A percentile compares a stretch with the other conserved stretches of the same genome.
Conservation (phyloP, 257 asterid species). For the Asclepias syriaca region DNA sequence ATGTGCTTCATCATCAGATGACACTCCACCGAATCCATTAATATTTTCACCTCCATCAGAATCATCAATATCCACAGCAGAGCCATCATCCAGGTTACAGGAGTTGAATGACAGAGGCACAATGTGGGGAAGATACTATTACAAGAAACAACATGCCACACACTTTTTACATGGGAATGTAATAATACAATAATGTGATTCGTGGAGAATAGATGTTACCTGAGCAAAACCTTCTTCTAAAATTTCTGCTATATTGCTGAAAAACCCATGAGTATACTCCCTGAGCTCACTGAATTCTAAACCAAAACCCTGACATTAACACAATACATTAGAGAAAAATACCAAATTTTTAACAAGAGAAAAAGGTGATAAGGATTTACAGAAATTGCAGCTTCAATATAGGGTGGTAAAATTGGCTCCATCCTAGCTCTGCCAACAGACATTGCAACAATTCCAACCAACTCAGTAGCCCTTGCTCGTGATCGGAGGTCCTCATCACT, state of each 20-base stretch:
- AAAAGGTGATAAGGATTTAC: slow-evolving; percentile 35
- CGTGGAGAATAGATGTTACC: slow-evolving; percentile 39
- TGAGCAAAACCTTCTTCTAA: slow-evolving; percentile 82
- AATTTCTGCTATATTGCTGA: slow-evolving; percentile 88
- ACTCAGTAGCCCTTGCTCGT: slow-evolving; percentile 98
- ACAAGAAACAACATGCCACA: slow-evolving; percentile 15
- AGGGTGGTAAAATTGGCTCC: slow-evolving; percentile 87
- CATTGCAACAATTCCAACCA: slow-evolving; percentile 94
- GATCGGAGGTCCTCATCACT: slow-evolving; percentile 93
- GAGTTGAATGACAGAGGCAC: slow-evolving; percentile 81
- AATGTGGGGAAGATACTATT: slow-evolving; percentile 92
- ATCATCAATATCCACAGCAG: slow-evolving; percentile 94
- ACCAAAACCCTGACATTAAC: slow-evolving; percentile 68
- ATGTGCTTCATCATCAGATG: slow-evolving; percentile 97
- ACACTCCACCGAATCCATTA: slow-evolving; percentile 84
- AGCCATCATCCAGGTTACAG: slow-evolving; percentile 99
- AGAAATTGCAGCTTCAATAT: slow-evolving; percentile 88
- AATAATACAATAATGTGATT: background rate
- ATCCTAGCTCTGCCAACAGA: slow-evolving; percentile 86
- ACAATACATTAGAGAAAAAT: slow-evolving; percentile 17
- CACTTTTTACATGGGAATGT: background rate
- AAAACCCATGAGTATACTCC: slow-evolving; percentile 98
- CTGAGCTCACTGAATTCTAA: slow-evolving; percentile 96
- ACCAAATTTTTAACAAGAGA: slow-evolving; percentile 5
- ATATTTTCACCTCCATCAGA: slow-evolving; percentile 71